Evolutionary conservation across 805 yeast species (phyloP), one percentile per base, ranked within the genome.

Genomic region (Yamadazyma phyllophila): DNA sequence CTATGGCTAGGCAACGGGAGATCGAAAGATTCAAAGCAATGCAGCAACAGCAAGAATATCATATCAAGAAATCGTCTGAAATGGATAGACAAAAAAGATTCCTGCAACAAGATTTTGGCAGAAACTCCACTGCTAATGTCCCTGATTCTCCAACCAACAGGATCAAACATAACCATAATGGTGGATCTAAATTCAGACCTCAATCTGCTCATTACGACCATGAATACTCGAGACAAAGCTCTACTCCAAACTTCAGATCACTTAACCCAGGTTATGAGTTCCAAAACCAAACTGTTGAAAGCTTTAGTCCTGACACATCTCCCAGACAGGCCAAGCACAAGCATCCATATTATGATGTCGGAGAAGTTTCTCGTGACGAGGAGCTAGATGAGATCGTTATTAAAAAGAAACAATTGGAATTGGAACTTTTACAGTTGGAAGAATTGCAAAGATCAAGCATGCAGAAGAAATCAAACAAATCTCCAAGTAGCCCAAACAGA

Each of bases 341-440:
- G 13, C 39, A 36, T 16, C 30, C 15, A 7, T 24, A 16, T 26
- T 31, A 37, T 12, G 11, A 13, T 7, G 6, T 20, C 24, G 31
- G 35, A 36, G 37, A 26, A 10, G 11, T 24, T 4, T 12, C 26
- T 12, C 43, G 38, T 34, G 49, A 47, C n/a, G 56, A 52, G 37
- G 61, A 58, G 14, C 54, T 55, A 16, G 64, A 65, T 36, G 72
- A 66, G 33, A 60, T 71, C 29, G 57, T 64, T 2, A 53, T 54
- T 33, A 69, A 66, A 51, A 62, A 66, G 45, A 71, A 65, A 35
- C 72, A 67, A 52, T 61, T 71, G 39, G 75, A 71, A 49, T 39
- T 62, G 52, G 75, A 70, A 50, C 57, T 71, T 36, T 61, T 62
- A 32, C 65, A 63, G 30, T 57, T 52, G 24, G 55, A 52, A 36